phyloP scores from a whole-genome alignment of 2,329 filamentous ascomycete species.

The Camptophora hylomeconis region DNA sequence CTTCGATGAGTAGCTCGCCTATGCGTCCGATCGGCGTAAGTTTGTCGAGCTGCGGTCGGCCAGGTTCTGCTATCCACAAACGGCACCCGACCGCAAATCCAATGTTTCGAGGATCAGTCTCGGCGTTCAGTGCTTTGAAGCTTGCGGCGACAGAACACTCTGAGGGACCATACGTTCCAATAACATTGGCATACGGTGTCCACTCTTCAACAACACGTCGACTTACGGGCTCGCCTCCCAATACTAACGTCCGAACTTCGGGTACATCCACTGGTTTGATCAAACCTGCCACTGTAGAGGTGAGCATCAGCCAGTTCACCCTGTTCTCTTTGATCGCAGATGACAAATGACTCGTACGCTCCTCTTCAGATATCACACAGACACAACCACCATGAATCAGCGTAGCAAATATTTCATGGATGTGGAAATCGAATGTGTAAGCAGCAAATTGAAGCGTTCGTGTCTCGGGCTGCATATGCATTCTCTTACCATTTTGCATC shows the following conservation, averaged over 20 bases:
- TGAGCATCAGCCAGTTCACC: too few relatives aligned
- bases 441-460: constrained; percentile 48
- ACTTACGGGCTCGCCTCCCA: constrained; percentile 24
- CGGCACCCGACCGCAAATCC: constrained; percentile 8
- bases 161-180: constrained; percentile 15
- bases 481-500: constrained; percentile 36
- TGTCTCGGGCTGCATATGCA: constrained; percentile 34
- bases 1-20: constrained; percentile 26
- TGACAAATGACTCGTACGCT: too few relatives aligned
- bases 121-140: constrained; percentile 4
- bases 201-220: constrained; percentile 21
- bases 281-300: too few relatives aligned
- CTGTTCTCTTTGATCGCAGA: too few relatives aligned
- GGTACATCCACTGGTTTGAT: constrained; percentile 24
- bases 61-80: constrained; percentile 16
- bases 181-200: constrained; percentile 17
- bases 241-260: constrained; percentile 20
- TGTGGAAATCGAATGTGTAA: constrained; percentile 40
- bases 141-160: constrained; percentile 12
- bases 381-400: too few relatives aligned
- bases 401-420: too few relatives aligned
- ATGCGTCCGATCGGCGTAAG: constrained; percentile 18
- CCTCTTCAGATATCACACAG: too few relatives aligned
- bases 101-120: constrained; percentile 6
- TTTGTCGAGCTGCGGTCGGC: neutral